phyloP scores from a whole-genome alignment of 768 basidiomycete genomes.

The Boletus reticulatus region DNA sequence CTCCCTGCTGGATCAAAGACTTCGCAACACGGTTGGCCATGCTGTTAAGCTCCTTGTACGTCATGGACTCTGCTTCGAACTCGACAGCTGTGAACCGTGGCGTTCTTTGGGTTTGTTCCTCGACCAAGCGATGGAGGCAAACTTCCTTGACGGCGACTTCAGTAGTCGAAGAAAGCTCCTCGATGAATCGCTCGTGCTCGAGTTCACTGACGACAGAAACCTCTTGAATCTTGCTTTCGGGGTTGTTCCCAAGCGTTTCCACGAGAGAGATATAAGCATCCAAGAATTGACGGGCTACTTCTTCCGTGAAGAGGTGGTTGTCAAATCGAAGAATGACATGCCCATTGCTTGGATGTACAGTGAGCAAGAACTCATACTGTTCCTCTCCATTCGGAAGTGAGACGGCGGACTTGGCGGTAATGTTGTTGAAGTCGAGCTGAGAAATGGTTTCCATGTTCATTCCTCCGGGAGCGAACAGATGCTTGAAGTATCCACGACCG shows the following conservation, averaged over 20 bases:
- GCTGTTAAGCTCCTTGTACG: slow-evolving; percentile 31
- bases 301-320: slow-evolving; percentile 28
- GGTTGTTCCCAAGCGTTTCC: slow-evolving; percentile 18
- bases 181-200: slow-evolving; percentile 21
- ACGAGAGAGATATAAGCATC: slow-evolving; percentile 29
- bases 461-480: slow-evolving; percentile 30
- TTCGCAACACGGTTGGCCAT: slow-evolving; percentile 33
- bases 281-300: slow-evolving; percentile 29
- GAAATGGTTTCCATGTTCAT: slow-evolving; percentile 27
- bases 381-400: slow-evolving; percentile 30
- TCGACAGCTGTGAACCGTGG: slow-evolving; percentile 23
- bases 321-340: slow-evolving; percentile 28
- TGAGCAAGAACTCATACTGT: slow-evolving; percentile 22
- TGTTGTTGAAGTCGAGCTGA: slow-evolving; percentile 17
- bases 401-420: slow-evolving; percentile 15
- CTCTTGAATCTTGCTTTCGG: slow-evolving; percentile 16
- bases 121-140: slow-evolving; percentile 18
- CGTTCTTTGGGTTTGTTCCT: slow-evolving; percentile 19
- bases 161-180: slow-evolving; percentile 23
- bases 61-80: slow-evolving; percentile 29
- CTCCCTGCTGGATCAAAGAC: slow-evolving; percentile 25
- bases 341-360: slow-evolving; percentile 24
- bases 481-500: slow-evolving; percentile 31
- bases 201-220: slow-evolving; percentile 13
- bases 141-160: slow-evolving; percentile 13